Evolutionary conservation across 23 red algal genomes (phyloP).

Genomic region (Gracilaria gracilis): DNA sequence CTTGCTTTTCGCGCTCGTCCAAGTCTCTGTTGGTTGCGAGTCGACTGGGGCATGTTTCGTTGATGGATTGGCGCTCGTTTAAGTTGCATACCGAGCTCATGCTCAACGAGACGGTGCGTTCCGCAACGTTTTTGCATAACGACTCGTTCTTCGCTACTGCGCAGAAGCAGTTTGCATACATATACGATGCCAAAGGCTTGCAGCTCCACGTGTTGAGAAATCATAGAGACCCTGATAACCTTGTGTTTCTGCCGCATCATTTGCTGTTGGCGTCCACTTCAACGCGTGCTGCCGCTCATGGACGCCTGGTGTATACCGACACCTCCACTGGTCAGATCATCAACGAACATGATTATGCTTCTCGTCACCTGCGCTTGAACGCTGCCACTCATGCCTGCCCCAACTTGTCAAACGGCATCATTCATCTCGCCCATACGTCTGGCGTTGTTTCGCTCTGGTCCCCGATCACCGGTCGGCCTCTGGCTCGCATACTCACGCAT

Average conservation of each 20-base stretch:
- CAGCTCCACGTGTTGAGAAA: slow-evolving; percentile 88
- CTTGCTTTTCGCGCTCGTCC: slow-evolving; percentile 81
- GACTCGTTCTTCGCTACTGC: slow-evolving; percentile 89
- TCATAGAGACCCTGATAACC: slow-evolving; percentile 74
- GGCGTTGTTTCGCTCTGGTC: slow-evolving; percentile 93
- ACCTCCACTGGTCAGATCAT: slow-evolving; percentile 72
- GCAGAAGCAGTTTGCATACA: slow-evolving; percentile 75
- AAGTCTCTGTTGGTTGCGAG: slow-evolving; percentile 77
- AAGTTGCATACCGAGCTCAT: slow-evolving; percentile 69
- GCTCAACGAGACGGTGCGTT: slow-evolving; percentile 87
- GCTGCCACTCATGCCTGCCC: slow-evolving; percentile 29
- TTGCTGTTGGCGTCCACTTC: slow-evolving; percentile 84
- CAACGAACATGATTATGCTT: slow-evolving; percentile 54
- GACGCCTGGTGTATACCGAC: slow-evolving; percentile 82
- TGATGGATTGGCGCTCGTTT: slow-evolving; percentile 73
- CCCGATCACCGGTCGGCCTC: slow-evolving; percentile 58
- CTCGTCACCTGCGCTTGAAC: slow-evolving; percentile 23
- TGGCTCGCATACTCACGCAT: slow-evolving; percentile 86
- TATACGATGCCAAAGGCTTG: slow-evolving; percentile 87
- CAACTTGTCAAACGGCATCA: slow-evolving; percentile 71
- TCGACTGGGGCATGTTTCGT: slow-evolving; percentile 80
- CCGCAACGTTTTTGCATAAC: slow-evolving; percentile 80
- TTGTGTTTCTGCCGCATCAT: slow-evolving; percentile 93
- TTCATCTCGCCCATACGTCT: slow-evolving; percentile 75
- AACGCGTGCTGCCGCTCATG: slow-evolving; percentile 17